Evolutionary conservation across 176 grass and related monocot species (phyloP).

Genomic region (Areca catechu): DNA sequence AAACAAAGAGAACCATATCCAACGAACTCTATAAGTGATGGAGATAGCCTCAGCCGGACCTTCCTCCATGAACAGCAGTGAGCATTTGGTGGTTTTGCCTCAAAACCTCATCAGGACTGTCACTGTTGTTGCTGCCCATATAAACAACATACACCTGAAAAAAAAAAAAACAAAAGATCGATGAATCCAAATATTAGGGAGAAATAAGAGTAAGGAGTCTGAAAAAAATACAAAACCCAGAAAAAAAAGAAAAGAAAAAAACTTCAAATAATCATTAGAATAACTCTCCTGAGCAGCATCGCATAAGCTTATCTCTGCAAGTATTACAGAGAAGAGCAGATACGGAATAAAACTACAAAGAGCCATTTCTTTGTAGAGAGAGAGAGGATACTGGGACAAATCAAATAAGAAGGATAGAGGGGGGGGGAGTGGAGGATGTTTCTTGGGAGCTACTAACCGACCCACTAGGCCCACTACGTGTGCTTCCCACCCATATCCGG

Average conservation of each 20-base stretch:
- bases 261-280: not conserved
- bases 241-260: not conserved
- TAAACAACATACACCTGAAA: constrained; percentile 55
- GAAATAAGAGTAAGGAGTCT: constrained; percentile 11
- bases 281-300: constrained; percentile 25
- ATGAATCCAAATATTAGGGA: not conserved
- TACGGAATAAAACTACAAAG: too few relatives aligned
- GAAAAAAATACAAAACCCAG: not conserved
- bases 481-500: too few relatives aligned
- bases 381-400: too few relatives aligned
- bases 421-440: too few relatives aligned
- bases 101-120: constrained; percentile 6
- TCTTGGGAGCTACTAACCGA: too few relatives aligned
- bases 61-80: constrained; percentile 55
- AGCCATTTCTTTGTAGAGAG: too few relatives aligned
- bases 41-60: constrained; percentile 13
- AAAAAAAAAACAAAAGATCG: constrained; percentile 1
- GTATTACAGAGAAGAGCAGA: constrained; percentile 7
- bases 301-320: constrained; percentile 14
- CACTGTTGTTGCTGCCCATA: constrained; percentile 35
- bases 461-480: too few relatives aligned
- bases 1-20: not conserved
- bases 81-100: constrained; percentile 56
- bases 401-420: too few relatives aligned
- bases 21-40: too few relatives aligned